Base-by-base conservation (phyloP, 2,329 filamentous ascomycete genomes). In the Cyphellophora attinorum region DNA sequence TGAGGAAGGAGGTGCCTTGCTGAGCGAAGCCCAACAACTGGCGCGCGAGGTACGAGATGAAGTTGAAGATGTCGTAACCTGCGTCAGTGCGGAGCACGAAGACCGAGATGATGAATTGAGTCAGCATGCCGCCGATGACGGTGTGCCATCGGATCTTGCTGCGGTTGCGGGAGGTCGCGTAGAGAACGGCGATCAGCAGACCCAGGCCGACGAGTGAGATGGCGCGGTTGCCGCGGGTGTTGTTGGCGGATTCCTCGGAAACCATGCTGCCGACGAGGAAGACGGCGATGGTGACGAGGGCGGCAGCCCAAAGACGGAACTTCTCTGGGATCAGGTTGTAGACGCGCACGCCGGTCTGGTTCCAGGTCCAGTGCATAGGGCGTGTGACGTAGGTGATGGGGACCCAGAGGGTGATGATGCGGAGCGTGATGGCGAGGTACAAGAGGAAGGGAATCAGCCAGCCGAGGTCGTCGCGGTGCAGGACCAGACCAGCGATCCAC, bases 21-120 rank as follows among this genome's bases (percentile, higher is more conserved):
- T 66, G 63, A 15, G 88, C 82, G 49, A 85, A 94, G 16, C 79
- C 74, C 4, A 95, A 71, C 17, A 94, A 67, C 42, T 76, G 69
- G 17, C 76, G 74, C 2, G 85, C 85, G 6, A 89, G 72, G 34
- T 67, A 67, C 3, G 85, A 86, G 49, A 94, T 74, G 64, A 93
- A 94, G 57, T 76, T 76, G 73, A 95, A 95, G 54, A 94, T 93
- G 60, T 93, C 83, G 61, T 76, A 93, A 39, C 86, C 88, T 25
- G 76, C 83, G 25, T 70, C 60, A 3, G 85, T 91, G 31, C 85
- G 76, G 47, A 94, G 68, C 31, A 94, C 88, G 51, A 95, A 94
- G 10, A 94, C 68, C 3, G 85, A 86, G 44, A 94, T 72, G 53
- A 95, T 68, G 61, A 88, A 95, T 59, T 95, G 88, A 8, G 79